Evolutionary conservation across 257 asterid species (phyloP).

Genomic region (Fraxinus quadrangulata): DNA sequence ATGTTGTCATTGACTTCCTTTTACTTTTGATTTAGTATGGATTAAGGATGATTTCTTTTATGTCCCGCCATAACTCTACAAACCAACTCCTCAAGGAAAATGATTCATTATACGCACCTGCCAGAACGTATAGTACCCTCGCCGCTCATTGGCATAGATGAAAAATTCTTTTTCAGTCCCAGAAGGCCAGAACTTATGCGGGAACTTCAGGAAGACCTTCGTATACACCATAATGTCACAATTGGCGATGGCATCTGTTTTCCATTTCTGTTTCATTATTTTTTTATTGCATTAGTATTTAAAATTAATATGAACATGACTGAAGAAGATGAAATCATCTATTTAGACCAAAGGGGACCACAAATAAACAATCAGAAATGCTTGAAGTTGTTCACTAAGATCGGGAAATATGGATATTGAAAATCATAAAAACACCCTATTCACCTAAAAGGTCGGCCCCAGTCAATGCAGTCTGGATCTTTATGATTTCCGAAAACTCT

Average conservation of each 20-base stretch:
- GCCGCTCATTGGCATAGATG: constrained; percentile 79
- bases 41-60: neutral
- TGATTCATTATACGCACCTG: constrained; percentile 52
- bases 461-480: no score
- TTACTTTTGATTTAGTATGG: neutral
- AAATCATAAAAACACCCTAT: no score
- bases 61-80: neutral
- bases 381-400: neutral
- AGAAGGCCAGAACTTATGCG: constrained; percentile 79
- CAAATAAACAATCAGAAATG: constrained; percentile 18
- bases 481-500: no score
- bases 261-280: constrained; percentile 76
- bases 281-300: constrained; percentile 25
- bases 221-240: constrained; percentile 86
- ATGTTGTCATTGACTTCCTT: neutral
- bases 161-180: constrained; percentile 90
- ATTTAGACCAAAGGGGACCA: constrained; percentile 20
- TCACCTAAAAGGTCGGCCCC: no score
- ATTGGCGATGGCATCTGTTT: constrained; percentile 71
- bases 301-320: constrained; percentile 20
- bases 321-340: constrained; percentile 18
- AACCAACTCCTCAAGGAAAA: neutral
- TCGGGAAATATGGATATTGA: no score
- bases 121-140: constrained; percentile 98
- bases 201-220: constrained; percentile 86